Evolutionary conservation across 345 rosid genomes (phyloP), one percentile per base, ranked within the genome.

Genomic region (Raphanus sativus): DNA sequence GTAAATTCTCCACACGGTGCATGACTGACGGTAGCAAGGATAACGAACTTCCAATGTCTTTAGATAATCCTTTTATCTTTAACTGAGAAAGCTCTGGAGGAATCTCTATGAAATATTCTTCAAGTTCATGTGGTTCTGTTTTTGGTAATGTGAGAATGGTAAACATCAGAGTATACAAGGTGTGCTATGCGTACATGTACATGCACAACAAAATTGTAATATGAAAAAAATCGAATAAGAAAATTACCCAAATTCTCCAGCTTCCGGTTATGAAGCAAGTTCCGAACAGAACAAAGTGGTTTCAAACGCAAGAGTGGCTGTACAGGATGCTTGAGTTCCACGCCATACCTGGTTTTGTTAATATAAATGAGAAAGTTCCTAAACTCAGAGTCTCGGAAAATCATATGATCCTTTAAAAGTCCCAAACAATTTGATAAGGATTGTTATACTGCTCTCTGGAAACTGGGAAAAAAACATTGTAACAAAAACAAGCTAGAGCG

Each of bases 1-100:
- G 97, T 76, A 91, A 85, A 89, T 89, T 91, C 81, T 91, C 94
- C 70, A 94, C 69, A 60, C 93, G 97, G 71, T 90, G 97, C 95
- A 94, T 94, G 72, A 94, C 45, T 78, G 98, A 94, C 69, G 98
- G 97, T 65, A 94, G 81, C 83, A 94, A 85, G 79, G 96, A 88
- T 67, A 90, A 65, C 6, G 98, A 89, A 74, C 98, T 94, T 77
- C 96, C 98, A 64, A 91, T 84, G 67, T 91, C 96, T 82, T 94
- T 94, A 5, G 96, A 89, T 76, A 94, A 89, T 73, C 94, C 93
- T 59, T 84, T 64, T 79, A 94, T 90, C 89, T 94, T 94, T 83
- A 94, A 79, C 75, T 87, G 86, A 81, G 86, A 90, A 77, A 91
- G 92, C 89, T 94, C 98, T 0, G 96, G 91, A 69, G 92, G 91